Conservation (phyloP, 2,329 filamentous ascomycete species). For the Botrytis fabae region DNA sequence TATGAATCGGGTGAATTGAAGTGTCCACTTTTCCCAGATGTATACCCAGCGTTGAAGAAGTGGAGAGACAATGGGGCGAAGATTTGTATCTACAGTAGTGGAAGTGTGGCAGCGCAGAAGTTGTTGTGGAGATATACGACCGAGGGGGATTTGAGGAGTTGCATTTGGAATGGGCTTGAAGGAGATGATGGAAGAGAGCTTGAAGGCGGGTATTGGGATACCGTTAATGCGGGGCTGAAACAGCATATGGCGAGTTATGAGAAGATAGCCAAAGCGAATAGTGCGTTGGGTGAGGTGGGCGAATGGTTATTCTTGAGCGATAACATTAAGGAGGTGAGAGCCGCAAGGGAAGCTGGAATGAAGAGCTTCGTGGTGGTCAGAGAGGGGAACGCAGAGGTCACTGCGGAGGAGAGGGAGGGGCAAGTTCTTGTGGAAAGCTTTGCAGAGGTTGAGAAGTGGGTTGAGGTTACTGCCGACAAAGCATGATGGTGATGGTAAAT, state of each 20-base stretch:
- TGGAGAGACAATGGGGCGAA: conserved; percentile 55
- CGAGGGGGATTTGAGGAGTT: conserved; percentile 57
- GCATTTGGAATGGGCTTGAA: conserved; percentile 71
- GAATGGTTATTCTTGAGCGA: conserved; percentile 80
- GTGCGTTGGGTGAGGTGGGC: conserved; percentile 47
- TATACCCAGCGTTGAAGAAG: conserved; percentile 59
- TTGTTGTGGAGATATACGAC: conserved; percentile 68
- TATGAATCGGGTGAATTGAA: conserved; percentile 69
- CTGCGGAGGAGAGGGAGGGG: conserved; percentile 46
- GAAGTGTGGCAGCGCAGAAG: conserved; percentile 78
- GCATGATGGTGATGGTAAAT: not conserved
- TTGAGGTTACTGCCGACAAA: not conserved
- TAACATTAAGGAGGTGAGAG: conserved; percentile 68
- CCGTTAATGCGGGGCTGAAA: conserved; percentile 77
- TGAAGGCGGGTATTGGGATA: conserved; percentile 73
- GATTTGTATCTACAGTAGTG: conserved; percentile 75
- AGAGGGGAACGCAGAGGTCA: conserved; percentile 68
- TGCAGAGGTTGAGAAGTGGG: conserved; percentile 25
- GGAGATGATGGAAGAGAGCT: conserved; percentile 78
- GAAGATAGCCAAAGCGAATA: conserved; percentile 31
- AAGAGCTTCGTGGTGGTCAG: conserved; percentile 61
- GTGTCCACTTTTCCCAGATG: conserved; percentile 74
- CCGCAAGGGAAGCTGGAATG: conserved; percentile 64
- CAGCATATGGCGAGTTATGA: conserved; percentile 65
- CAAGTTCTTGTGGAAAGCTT: conserved; percentile 37